Evolutionary conservation across 257 asterid species (phyloP), one percentile per base, ranked within the genome.

Genomic region (Solanum gandarillasii): DNA sequence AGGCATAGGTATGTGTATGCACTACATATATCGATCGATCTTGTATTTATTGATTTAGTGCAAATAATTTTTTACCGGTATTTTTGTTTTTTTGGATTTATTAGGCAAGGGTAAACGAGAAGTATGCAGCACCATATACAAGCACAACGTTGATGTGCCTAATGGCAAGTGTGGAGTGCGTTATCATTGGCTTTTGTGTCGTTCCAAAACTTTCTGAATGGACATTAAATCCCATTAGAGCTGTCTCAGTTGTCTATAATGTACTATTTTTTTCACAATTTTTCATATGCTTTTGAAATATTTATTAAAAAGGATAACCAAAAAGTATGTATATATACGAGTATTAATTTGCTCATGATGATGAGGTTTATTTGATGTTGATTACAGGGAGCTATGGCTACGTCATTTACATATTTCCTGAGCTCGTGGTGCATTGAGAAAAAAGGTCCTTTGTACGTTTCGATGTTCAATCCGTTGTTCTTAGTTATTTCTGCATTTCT

Each of bases 401-500:
- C 87, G 4, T 68, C 87, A 67, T 18, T 85, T 7, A 75, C 87
- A 67, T 85, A 67, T 85, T 85, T 18, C 1, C 43, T 85, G 12
- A 85, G 75, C 65, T 85, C 71, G 8, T 86, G 83, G 43, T 86
- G 88, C 55, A 86, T 86, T 5, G 87, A 85, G 2, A 85, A 68
- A 39, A 85, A 85, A 13, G 87, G 81, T 2, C 87, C 87, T 25
- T 67, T 85, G 10, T 85, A 85, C 20, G 87, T 85, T 0, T 67
- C 87, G 6, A 96, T 96, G 65, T 96, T 96, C 90, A 94, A 94
- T 88, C 99, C 99, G 0, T 89, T 94, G 93, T 89, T 94, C 25
- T 96, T 96, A 1, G 96, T 96, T 36, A 93, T 96, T 31, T 98
- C 95, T 60, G 98, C 98, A 13, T 78, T 94, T 48, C 94, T 96